A percentile compares a stretch with the other conserved stretches of the same genome.
phyloP scores from a whole-genome alignment of 768 basidiomycete genomes.

The Lactarius vividus region DNA sequence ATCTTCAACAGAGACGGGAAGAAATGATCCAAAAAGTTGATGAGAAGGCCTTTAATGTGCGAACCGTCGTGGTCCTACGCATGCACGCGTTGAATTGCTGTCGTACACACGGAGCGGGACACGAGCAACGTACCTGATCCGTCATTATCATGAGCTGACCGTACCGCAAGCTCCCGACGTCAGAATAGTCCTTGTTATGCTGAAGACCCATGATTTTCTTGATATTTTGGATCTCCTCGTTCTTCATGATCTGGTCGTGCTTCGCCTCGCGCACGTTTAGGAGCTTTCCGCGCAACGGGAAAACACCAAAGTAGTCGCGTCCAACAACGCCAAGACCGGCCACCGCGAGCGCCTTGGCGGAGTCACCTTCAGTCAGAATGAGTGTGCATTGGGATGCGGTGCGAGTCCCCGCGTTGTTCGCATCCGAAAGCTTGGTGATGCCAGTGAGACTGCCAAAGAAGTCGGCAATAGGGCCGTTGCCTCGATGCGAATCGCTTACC shows the following conservation, averaged over 20 bases:
- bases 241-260: conserved; percentile 97
- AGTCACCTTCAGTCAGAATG: conserved; percentile 98
- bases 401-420: conserved; percentile 92
- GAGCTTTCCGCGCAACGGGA: conserved; percentile 94
- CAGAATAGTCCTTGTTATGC: conserved; percentile 86
- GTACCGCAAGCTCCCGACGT: conserved; percentile 71
- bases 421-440: conserved; percentile 90
- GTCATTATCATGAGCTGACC: conserved; percentile 99
- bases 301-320: conserved; percentile 95
- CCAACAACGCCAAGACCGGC: conserved; percentile 94
- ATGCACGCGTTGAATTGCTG: not conserved
- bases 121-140: conserved; percentile 70
- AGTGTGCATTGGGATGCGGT: conserved; percentile 83
- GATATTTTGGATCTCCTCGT: conserved; percentile 94
- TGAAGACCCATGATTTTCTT: conserved; percentile 98
- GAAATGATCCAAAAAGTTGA: conserved; percentile 97
- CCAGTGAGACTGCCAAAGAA: conserved; percentile 67
- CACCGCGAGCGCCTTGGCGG: conserved; percentile 94
- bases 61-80: conserved; percentile 97
- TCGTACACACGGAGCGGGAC: not conserved
- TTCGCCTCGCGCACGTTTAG: conserved; percentile 96
- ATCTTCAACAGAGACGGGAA: conserved; percentile 91
- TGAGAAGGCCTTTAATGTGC: conserved; percentile 99
- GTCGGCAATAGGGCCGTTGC: not conserved
- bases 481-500: conserved; percentile 45